These are phyloP conservation scores for Alnus glutinosa DNA, from an alignment of 306 rosid species.

Conservation along the genomic window DNA sequence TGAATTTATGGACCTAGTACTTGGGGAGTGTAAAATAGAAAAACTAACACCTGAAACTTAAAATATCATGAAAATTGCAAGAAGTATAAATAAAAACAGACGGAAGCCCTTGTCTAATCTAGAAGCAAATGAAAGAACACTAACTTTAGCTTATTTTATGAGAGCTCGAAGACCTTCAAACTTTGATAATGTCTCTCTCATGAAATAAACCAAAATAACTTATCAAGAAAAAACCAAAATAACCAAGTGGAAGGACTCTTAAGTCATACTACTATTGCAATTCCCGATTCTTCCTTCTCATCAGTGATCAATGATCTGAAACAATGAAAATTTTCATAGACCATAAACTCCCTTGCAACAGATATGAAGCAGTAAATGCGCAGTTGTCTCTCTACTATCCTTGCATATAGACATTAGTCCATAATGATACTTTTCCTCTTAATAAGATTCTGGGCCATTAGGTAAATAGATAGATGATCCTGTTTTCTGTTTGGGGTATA, in stretches of 20 bases:
- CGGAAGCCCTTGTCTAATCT: neutral
- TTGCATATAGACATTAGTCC: neutral
- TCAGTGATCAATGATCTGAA: neutral
- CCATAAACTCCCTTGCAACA: neutral
- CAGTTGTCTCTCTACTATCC: neutral
- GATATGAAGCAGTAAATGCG: neutral
- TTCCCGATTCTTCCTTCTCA: too few species aligned
- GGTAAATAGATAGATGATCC: neutral
- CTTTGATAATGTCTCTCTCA: neutral
- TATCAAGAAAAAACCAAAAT: too few species aligned
- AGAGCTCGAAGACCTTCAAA: neutral
- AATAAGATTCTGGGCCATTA: neutral
- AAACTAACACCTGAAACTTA: neutral
- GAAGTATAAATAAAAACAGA: neutral
- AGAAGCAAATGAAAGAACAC: neutral
- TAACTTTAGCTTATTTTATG: neutral
- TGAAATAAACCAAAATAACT: too few species aligned
- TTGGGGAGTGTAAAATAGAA: neutral
- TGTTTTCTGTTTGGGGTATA: neutral
- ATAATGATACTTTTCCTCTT: neutral
- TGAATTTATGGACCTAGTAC: neutral
- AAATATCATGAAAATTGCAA: neutral
- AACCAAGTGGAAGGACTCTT: too few species aligned
- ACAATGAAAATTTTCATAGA: neutral
- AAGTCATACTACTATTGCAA: too few species aligned